These are phyloP conservation scores for Mycena olivaceomarginata DNA, from an alignment of 768 basidiomycete genomes.

Conservation along the genomic window DNA sequence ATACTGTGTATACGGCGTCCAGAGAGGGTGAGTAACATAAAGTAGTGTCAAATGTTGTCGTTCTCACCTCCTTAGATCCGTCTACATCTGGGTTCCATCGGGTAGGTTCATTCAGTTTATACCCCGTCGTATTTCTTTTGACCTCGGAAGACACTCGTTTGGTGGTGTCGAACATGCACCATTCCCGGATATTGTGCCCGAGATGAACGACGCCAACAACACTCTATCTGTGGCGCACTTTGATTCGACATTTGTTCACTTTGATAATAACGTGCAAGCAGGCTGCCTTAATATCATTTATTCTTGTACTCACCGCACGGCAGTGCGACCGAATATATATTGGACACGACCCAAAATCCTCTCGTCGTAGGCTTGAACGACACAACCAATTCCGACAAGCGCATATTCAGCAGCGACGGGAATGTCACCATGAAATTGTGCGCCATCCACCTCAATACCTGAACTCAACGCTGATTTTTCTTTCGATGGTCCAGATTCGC, in stretches of 20 bases:
- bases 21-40: no score
- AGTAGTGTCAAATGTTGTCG: no score
- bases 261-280: constrained; percentile 28
- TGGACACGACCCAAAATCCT: constrained; percentile 57
- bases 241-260: constrained; percentile 12
- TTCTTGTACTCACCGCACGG: not conserved
- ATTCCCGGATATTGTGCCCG: constrained; percentile 24
- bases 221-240: constrained; percentile 20
- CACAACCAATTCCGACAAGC: constrained; percentile 60
- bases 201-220: constrained; percentile 21
- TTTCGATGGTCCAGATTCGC: not conserved
- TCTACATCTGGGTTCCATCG: no score
- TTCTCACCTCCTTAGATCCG: no score
- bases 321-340: constrained; percentile 60
- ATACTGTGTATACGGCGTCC: no score
- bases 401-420: constrained; percentile 52
- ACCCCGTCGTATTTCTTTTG: not conserved
- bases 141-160: constrained; percentile 1
- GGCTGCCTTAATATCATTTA: not conserved
- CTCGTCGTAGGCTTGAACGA: constrained; percentile 57
- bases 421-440: not conserved
- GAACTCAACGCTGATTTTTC: no score
- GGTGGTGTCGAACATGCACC: constrained; percentile 26
- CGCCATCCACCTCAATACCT: no score
- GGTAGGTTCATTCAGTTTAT: no score